Evolutionary conservation across 108 stramenopile species (phyloP), one percentile per base, ranked within the genome.

Genomic region (Skeletonema costatum): DNA sequence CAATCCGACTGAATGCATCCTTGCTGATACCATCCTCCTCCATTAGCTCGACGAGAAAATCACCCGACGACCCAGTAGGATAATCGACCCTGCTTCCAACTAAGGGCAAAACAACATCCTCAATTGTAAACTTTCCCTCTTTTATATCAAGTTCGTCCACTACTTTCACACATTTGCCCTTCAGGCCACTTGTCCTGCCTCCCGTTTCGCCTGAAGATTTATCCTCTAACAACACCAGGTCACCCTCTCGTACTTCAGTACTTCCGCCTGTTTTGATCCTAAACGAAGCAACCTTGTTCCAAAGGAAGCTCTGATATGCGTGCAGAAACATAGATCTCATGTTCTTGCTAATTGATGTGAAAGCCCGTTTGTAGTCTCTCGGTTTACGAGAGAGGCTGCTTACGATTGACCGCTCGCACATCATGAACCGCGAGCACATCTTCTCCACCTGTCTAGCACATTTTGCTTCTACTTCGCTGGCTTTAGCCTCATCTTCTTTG

Each of bases 301-400:
- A 97, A 1, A 97, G 53, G 38, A 82, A 89, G 42, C 92, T 92
- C 77, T 97, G 97, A 67, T 93, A 94, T 19, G 95, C 91, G 75
- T 97, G 97, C 6, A 95, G 59, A 72, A 90, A 97, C 93, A 97
- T 97, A 71, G 89, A 84, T 56, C 91, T 85, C 85, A 93, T 84
- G 48, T 90, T 89, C 66, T 93, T 93, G 36, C 85, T 77, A 44
- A 97, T 95, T 17, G 89, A 86, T 9, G 71, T 60, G 71, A 92
- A 95, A 0, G 97, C 97, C 21, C 85, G 79, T 63, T 89, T 89
- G 78, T 93, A 97, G 70, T 97, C 90, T 35, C 87, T 76, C 30
- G 94, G 95, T 39, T 86, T 74, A 9, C 85, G 77, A 29, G 86
- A 73, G 5, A 95, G 78, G 46, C 82, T 84, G 30, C 86, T 78